Percentiles rank a stretch among this genome's conserved stretches.
Conservation (phyloP, 1,284 basidiomycete genomes). For the Trichosporon sp. region DNA sequence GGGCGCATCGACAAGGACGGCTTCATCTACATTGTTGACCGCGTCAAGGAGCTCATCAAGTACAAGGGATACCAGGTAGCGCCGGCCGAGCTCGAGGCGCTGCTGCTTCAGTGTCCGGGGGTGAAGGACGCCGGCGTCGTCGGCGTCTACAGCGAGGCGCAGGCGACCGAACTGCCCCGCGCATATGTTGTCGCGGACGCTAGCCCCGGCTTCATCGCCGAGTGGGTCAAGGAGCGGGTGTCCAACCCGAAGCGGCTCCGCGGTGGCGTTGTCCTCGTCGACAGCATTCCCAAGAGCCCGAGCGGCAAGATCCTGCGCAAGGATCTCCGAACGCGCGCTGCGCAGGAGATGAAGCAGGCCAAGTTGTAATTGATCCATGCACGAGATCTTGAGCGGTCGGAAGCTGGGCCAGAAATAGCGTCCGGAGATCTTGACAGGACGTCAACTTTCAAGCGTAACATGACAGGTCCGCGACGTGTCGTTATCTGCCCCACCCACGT, state of each 20-base stretch:
- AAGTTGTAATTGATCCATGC: conserved; percentile 23
- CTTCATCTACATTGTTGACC: conserved; percentile 49
- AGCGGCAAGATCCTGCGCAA: conserved; percentile 54
- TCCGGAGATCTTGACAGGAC: too few species aligned
- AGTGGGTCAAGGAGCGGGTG: conserved; percentile 66
- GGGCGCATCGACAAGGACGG: conserved; percentile 67
- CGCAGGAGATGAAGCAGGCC: conserved; percentile 34
- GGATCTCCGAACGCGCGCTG: conserved; percentile 42
- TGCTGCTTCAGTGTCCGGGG: conserved; percentile 70
- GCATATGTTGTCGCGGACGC: conserved; percentile 19
- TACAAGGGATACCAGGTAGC: conserved; percentile 68
- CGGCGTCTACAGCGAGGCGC: conserved; percentile 64
- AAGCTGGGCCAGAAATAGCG: too few species aligned
- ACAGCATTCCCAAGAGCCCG: conserved; percentile 58
- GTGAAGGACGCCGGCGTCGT: conserved; percentile 72
- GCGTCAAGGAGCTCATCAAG: conserved; percentile 78
- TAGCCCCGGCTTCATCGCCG: conserved; percentile 53
- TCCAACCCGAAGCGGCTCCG: conserved; percentile 59
- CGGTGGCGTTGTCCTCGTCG: conserved; percentile 59
- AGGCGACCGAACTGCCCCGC: conserved; percentile 73
- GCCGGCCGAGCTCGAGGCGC: conserved; percentile 75
- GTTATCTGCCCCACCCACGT: too few species aligned
- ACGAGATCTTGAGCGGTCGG: too few species aligned
- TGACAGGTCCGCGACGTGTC: too few species aligned
- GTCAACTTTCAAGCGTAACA: too few species aligned